Conservation (phyloP, 2,329 filamentous ascomycete species). For the Penicillium sp. region DNA sequence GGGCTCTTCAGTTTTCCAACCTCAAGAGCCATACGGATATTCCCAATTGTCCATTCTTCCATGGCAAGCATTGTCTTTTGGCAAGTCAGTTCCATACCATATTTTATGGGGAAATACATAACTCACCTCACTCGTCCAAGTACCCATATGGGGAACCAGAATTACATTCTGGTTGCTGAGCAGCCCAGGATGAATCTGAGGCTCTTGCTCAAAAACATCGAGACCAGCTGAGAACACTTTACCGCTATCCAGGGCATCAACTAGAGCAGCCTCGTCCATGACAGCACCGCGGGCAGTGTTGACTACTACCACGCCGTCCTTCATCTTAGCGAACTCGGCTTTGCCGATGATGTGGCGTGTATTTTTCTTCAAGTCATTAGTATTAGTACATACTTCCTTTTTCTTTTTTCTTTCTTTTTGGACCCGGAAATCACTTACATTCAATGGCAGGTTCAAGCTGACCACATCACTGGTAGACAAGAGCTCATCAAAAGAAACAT, state of each 20-base stretch:
- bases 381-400: background rate
- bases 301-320: constrained; percentile 71
- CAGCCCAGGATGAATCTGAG: constrained; percentile 70
- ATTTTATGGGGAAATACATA: background rate
- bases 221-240: constrained; percentile 70
- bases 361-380: constrained; percentile 47
- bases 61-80: constrained; percentile 57
- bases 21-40: constrained; percentile 64
- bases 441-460: constrained; percentile 77
- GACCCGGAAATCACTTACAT: constrained; percentile 56
- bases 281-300: constrained; percentile 83
- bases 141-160: constrained; percentile 83
- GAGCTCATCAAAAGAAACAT: constrained; percentile 69
- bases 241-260: constrained; percentile 68
- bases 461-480: constrained; percentile 70
- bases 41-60: constrained; percentile 74
- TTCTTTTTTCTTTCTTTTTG: constrained; percentile 1
- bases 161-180: constrained; percentile 69
- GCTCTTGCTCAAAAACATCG: constrained; percentile 83
- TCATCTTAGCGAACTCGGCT: constrained; percentile 73
- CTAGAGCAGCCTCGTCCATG: constrained; percentile 77
- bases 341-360: constrained; percentile 75
- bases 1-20: constrained; percentile 64
- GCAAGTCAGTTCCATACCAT: background rate
- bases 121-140: constrained; percentile 66